Evolutionary conservation across 176 grass and related monocot genomes (phyloP).

Genomic region (Calamus simplicifolius): DNA sequence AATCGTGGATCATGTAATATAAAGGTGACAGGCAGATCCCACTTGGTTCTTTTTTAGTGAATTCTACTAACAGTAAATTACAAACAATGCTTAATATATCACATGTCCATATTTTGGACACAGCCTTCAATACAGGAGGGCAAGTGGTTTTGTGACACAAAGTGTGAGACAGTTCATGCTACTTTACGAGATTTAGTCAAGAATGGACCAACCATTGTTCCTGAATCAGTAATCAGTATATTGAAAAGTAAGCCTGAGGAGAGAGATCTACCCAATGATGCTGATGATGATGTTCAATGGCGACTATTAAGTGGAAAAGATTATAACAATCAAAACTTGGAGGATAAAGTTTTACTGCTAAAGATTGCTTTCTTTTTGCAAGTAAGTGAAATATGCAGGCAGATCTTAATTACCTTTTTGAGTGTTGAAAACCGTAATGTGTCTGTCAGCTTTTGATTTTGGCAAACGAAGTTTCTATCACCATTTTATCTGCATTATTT

Average conservation of each 20-base stretch:
- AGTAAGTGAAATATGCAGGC: not conserved
- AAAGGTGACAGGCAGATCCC: conserved; percentile 8
- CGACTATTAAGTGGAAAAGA: conserved; percentile 6
- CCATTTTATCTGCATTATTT: too few species aligned
- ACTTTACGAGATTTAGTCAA: not conserved
- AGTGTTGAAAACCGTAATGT: too few species aligned
- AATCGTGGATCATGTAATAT: conserved; percentile 22
- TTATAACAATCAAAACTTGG: not conserved
- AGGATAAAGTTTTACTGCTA: not conserved
- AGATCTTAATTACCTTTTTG: too few species aligned
- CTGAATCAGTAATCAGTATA: not conserved
- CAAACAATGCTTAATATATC: too few species aligned
- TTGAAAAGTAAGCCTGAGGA: not conserved
- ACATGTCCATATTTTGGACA: not conserved
- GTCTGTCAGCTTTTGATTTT: too few species aligned
- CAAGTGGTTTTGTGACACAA: conserved; percentile 7
- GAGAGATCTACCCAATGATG: not conserved
- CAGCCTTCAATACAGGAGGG: not conserved
- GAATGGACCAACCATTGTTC: not conserved
- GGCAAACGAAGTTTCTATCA: too few species aligned
- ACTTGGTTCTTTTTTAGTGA: conserved; percentile 22
- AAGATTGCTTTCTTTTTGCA: not conserved
- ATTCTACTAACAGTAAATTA: not conserved
- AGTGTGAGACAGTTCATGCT: not conserved
- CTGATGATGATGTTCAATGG: not conserved